These are phyloP conservation scores for Scenedesmus sp. DNA, from an alignment of 163 green algal species.

Conservation along the genomic window DNA sequence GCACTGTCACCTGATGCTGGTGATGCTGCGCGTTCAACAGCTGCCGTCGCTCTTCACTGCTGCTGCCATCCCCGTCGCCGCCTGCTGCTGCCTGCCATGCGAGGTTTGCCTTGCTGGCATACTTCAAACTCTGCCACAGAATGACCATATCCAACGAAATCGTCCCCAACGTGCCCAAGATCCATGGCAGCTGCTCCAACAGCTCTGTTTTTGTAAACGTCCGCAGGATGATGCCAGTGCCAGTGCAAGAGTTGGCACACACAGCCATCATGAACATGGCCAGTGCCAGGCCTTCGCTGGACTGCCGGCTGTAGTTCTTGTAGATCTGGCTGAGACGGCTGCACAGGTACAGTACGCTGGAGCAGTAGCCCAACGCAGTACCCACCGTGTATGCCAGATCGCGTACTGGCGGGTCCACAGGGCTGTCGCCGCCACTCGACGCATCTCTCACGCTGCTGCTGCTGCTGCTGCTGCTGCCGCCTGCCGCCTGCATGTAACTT, in stretches of 20 bases:
- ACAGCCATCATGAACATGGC: slow-evolving; percentile 91
- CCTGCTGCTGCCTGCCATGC: not conserved
- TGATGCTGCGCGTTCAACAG: not conserved
- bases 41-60: slow-evolving; percentile 8
- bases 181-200: slow-evolving; percentile 86
- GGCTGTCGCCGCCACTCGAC: not conserved
- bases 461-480: slow-evolving; percentile 2
- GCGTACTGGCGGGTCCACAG: not conserved
- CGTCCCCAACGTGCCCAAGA: slow-evolving; percentile 91
- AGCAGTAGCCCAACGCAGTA: slow-evolving; percentile 80
- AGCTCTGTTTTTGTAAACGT: slow-evolving; percentile 67
- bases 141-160: slow-evolving; percentile 90
- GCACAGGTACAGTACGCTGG: slow-evolving; percentile 89
- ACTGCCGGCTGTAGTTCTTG: slow-evolving; percentile 83
- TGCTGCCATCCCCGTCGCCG: not conserved
- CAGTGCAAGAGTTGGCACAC: slow-evolving; percentile 89
- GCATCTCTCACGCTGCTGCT: not conserved
- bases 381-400: slow-evolving; percentile 55
- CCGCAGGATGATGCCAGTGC: slow-evolving; percentile 84
- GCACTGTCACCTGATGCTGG: not conserved
- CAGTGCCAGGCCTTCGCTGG: slow-evolving; percentile 85
- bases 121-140: slow-evolving; percentile 73
- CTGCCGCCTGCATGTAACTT: slow-evolving; percentile 5
- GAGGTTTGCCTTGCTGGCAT: slow-evolving; percentile 7
- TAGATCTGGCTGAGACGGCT: slow-evolving; percentile 89